A percentile compares a stretch with the other conserved stretches of the same genome.
Conservation (phyloP, 148 eudicot genomes). For the Amaranthus hypochondriacus region DNA sequence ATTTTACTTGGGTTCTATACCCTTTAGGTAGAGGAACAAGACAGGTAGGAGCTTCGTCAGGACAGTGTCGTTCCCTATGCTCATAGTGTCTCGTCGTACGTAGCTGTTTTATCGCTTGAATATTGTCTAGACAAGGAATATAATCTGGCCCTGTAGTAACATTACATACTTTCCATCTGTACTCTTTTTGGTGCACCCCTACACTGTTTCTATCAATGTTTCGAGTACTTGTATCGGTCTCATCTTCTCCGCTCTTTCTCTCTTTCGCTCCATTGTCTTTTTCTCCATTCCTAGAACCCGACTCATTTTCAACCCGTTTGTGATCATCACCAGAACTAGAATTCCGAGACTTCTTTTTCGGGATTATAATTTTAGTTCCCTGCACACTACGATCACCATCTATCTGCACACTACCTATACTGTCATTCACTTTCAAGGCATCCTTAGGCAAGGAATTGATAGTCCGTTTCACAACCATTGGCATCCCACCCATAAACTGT, state of each 20-base stretch:
- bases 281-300: conserved; percentile 12
- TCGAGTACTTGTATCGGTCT: background rate
- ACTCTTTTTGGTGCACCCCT: conserved; percentile 16
- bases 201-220: background rate
- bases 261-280: conserved; percentile 9
- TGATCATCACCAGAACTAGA: conserved; percentile 22
- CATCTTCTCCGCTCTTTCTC: conserved; percentile 17
- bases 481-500: conserved; percentile 29
- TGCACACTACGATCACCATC: conserved; percentile 2
- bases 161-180: conserved; percentile 59
- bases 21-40: conserved; percentile 65
- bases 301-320: conserved; percentile 21
- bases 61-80: conserved; percentile 75
- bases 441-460: conserved; percentile 27
- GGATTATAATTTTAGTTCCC: conserved; percentile 13
- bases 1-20: conserved; percentile 47
- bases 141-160: conserved; percentile 70
- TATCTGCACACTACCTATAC: conserved; percentile 14
- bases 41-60: conserved; percentile 61
- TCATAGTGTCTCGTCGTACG: conserved; percentile 46
- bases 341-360: conserved; percentile 17
- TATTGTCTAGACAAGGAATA: conserved; percentile 74
- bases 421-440: conserved; percentile 25
- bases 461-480: conserved; percentile 16
- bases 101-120: conserved; percentile 48